phyloP scores from a whole-genome alignment of 331 rosid species.

The Rosa hybrid region DNA sequence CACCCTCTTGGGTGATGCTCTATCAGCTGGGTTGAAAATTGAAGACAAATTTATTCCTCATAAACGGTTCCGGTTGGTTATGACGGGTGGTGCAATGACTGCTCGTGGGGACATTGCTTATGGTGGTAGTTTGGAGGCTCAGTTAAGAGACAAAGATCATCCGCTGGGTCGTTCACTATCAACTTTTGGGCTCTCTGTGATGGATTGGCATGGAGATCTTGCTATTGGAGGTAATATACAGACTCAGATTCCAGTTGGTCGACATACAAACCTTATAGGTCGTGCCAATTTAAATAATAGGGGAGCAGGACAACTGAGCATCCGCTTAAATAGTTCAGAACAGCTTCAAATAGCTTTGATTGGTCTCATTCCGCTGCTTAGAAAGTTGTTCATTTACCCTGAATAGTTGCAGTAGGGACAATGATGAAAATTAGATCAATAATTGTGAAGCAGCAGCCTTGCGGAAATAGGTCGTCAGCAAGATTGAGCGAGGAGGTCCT shows the following conservation, averaged over 20 bases:
- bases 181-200: constrained; percentile 81
- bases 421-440: constrained; percentile 39
- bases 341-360: constrained; percentile 85
- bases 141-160: constrained; percentile 83
- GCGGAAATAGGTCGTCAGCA: constrained; percentile 37
- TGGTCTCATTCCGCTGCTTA: constrained; percentile 68
- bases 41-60: constrained; percentile 80
- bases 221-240: constrained; percentile 88
- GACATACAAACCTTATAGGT: constrained; percentile 69
- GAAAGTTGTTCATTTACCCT: constrained; percentile 51
- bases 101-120: constrained; percentile 84
- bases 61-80: constrained; percentile 67
- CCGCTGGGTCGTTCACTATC: constrained; percentile 83
- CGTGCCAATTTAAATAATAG: constrained; percentile 84
- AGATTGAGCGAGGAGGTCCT: constrained; percentile 12
- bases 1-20: constrained; percentile 78
- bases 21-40: constrained; percentile 78
- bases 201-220: constrained; percentile 99
- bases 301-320: constrained; percentile 89
- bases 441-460: constrained; percentile 35
- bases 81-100: constrained; percentile 89
- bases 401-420: constrained; percentile 66
- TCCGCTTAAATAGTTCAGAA: constrained; percentile 88
- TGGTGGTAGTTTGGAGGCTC: constrained; percentile 98
- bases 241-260: constrained; percentile 85